Conservation (phyloP, 2,329 filamentous ascomycete genomes). For the Annulohypoxylon truncatum region DNA sequence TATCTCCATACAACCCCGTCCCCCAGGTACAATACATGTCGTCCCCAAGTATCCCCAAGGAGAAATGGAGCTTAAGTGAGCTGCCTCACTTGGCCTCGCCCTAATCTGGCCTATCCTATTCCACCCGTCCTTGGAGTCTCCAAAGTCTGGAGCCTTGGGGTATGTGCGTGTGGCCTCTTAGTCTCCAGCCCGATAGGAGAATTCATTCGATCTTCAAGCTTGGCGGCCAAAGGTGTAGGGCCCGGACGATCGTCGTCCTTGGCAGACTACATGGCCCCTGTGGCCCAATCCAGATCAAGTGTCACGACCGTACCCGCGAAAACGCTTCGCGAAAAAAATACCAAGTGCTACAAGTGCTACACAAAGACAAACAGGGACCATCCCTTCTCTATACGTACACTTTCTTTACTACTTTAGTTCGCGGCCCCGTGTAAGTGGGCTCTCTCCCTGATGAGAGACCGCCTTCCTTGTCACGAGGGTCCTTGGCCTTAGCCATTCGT, state of each 20-base stretch:
- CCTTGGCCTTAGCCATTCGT: conserved; percentile 19
- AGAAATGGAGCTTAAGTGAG: conserved; percentile 37
- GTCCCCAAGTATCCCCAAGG: not conserved
- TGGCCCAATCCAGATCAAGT: conserved; percentile 26
- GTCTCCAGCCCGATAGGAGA: conserved; percentile 23
- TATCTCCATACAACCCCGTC: not conserved
- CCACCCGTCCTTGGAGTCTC: conserved; percentile 6
- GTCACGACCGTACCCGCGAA: conserved; percentile 7
- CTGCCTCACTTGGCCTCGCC: conserved; percentile 34
- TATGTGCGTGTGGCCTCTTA: not conserved
- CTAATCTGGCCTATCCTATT: conserved; percentile 1
- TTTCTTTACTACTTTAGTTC: conserved; percentile 17
- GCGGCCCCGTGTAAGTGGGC: conserved; percentile 26
- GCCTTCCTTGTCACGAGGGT: conserved; percentile 14
- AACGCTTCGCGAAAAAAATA: conserved; percentile 24
- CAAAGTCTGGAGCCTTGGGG: not conserved
- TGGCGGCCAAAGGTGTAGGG: conserved; percentile 28
- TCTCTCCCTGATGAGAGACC: conserved; percentile 23
- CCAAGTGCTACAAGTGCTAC: not conserved
- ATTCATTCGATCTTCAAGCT: conserved; percentile 31
- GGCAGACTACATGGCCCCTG: conserved; percentile 19
- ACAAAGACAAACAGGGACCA: conserved; percentile 29
- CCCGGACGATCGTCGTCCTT: conserved; percentile 39
- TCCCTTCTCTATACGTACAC: conserved; percentile 27
- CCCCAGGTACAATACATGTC: not conserved